Evolutionary conservation across 1,284 basidiomycete genomes (phyloP), one percentile per base, ranked within the genome.

Genomic region (Spongispora temasekensis): DNA sequence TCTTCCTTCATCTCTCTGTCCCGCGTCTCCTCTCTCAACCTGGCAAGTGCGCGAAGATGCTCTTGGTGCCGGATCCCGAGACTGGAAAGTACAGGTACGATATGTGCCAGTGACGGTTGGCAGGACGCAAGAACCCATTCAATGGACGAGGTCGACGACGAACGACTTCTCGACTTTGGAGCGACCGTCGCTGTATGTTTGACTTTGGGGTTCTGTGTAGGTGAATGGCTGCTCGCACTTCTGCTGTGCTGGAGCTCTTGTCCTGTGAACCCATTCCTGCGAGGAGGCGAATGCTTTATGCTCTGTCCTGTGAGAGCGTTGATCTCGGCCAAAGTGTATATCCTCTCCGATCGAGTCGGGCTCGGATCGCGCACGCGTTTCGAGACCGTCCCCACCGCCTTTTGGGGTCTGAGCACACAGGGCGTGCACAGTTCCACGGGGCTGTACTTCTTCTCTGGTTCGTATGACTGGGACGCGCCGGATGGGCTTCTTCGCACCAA

Each of bases 1-100:
- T 85, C 84, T 65, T 86, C 84, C 71, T 81, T 87, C 44, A 90
- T 78, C 70, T 90, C 87, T 59, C 81, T 73, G 70, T 90, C 83
- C 62, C 89, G 73, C 30, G 85, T 89, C 63, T 83, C 84, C 57
- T 87, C 86, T 37, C 81, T 82, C 65, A 90, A 71, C 60, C 81
- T 76, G 2, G 79, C 81, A 25, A 90, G 75, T 5, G 88, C 88
- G 23, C 79, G 77, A 48, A 90, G 71, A 71, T 90, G 88, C 52
- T 83, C 85, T 57, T 83, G 76, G 15, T 75, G 79, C 50, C 77
- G 73, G 35, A 90, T 86, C 0, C 88, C 88, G 15, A 90, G 74
- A 28, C 74, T 78, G 27, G 76, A 76, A 40, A 90, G 73, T 5
- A 83, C 73, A 0, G 85, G 85, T 1, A 77, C 74, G 42, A 89